These are phyloP conservation scores for Pholiota conissans DNA, from an alignment of 768 basidiomycete species.

Conservation along the genomic window DNA sequence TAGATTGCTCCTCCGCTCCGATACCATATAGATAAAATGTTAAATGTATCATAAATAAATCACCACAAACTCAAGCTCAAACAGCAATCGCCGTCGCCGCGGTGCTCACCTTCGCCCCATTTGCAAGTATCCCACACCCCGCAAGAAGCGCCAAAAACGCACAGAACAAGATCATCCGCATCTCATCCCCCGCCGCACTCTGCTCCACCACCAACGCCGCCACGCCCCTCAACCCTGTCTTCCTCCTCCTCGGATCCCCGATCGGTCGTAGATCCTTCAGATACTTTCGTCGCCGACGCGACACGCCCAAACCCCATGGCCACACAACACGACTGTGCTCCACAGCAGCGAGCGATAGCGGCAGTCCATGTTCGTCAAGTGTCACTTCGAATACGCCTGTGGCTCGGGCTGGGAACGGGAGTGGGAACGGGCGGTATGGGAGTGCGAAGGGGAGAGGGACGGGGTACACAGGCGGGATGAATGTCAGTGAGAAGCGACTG, in stretches of 20 bases:
- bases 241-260: conserved; percentile 33
- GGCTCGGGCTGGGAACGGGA: conserved; percentile 42
- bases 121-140: conserved; percentile 44
- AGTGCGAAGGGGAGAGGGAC: conserved; percentile 48
- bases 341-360: conserved; percentile 48
- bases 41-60: not conserved
- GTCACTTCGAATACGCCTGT: conserved; percentile 59
- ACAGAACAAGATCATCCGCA: conserved; percentile 59
- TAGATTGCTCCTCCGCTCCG: not conserved
- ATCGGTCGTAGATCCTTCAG: conserved; percentile 40
- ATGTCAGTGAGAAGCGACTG: conserved; percentile 61
- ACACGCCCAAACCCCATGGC: conserved; percentile 49
- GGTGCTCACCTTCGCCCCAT: conserved; percentile 7
- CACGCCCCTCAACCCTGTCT: conserved; percentile 40
- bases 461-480: conserved; percentile 55
- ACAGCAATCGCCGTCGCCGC: not conserved
- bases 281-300: conserved; percentile 36
- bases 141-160: conserved; percentile 48
- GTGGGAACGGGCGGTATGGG: conserved; percentile 40
- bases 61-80: not conserved
- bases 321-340: conserved; percentile 49
- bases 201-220: conserved; percentile 51
- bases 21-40: not conserved
- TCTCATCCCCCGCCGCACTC: conserved; percentile 68
- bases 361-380: conserved; percentile 66